Conservation (phyloP, 345 rosid species). For the Orychophragmus violaceus region DNA sequence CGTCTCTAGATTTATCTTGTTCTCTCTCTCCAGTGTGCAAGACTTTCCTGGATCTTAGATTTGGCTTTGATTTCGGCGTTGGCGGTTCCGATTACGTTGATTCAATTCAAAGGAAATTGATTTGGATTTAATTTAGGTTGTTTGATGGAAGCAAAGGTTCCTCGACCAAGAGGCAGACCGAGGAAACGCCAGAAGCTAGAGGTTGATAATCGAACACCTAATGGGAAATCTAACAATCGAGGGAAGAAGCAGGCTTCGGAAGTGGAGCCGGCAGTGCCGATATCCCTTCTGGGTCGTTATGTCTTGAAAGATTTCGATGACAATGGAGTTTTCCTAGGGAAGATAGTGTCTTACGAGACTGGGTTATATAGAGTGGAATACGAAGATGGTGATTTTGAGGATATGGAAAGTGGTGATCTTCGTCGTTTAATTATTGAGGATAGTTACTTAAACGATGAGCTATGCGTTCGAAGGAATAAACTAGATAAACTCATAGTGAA, state of each 20-base stretch:
- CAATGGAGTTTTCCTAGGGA: constrained; percentile 51
- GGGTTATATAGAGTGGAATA: constrained; percentile 77
- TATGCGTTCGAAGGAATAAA: constrained; percentile 39
- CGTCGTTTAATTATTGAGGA: constrained; percentile 49
- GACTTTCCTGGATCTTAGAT: not conserved
- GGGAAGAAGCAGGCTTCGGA: constrained; percentile 42
- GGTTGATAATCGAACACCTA: too few relatives aligned
- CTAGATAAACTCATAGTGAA: constrained; percentile 41
- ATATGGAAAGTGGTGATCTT: constrained; percentile 66
- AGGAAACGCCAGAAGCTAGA: constrained; percentile 49
- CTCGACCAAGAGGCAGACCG: constrained; percentile 63
- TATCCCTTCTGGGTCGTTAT: constrained; percentile 59
- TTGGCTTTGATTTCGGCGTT: not conserved
- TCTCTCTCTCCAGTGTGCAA: not conserved
- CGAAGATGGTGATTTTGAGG: constrained; percentile 83
- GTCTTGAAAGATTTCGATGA: constrained; percentile 58
- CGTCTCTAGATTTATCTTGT: not conserved
- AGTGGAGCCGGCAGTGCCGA: constrained; percentile 40
- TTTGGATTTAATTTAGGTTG: not conserved
- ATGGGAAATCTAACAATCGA: constrained; percentile 8
- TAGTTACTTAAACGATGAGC: constrained; percentile 38
- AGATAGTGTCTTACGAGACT: constrained; percentile 54
- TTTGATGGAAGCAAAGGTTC: constrained; percentile 44
- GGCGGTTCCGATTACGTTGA: not conserved
- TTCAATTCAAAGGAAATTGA: not conserved